These are phyloP conservation scores for Curvularia verruculosa DNA, from an alignment of 2,329 filamentous ascomycete species.

Conservation along the genomic window DNA sequence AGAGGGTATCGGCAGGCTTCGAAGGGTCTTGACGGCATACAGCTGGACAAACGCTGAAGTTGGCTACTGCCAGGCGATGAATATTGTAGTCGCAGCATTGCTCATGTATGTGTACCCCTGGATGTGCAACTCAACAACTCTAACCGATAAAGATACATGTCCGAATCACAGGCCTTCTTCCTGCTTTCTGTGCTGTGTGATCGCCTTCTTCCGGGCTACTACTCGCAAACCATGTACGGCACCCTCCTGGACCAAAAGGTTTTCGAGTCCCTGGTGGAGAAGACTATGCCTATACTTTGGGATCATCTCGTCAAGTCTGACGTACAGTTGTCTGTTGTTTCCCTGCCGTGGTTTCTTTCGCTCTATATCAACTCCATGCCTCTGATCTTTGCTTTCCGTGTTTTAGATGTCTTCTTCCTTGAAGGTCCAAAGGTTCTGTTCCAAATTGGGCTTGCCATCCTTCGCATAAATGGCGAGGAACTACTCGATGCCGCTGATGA, in stretches of 20 bases:
- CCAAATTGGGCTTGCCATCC: constrained; percentile 94
- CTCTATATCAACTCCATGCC: constrained; percentile 99
- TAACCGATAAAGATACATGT: constrained; percentile 75
- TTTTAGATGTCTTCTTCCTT: constrained; percentile 96
- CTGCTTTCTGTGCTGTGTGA: constrained; percentile 90
- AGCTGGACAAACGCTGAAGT: constrained; percentile 97
- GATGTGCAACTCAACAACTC: constrained; percentile 17
- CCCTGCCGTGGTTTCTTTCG: constrained; percentile 95
- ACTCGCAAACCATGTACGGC: constrained; percentile 99
- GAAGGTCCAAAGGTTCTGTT: constrained; percentile 98
- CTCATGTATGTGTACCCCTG: constrained; percentile 68
- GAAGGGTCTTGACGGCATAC: constrained; percentile 92
- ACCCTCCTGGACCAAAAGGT: constrained; percentile 96
- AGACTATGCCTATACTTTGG: constrained; percentile 98
- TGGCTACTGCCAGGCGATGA: constrained; percentile 99
- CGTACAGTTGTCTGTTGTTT: constrained; percentile 95
- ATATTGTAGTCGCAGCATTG: constrained; percentile 96
- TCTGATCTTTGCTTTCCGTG: constrained; percentile 93
- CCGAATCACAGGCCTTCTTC: constrained; percentile 94
- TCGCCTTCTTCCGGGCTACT: constrained; percentile 91
- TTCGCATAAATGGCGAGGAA: constrained; percentile 96
- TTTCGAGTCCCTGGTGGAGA: constrained; percentile 97
- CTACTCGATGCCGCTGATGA: constrained; percentile 91
- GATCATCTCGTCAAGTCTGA: constrained; percentile 97
- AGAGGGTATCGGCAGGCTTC: constrained; percentile 87